Conservation (phyloP, 768 basidiomycete species). For the Artomyces pyxidatus region DNA sequence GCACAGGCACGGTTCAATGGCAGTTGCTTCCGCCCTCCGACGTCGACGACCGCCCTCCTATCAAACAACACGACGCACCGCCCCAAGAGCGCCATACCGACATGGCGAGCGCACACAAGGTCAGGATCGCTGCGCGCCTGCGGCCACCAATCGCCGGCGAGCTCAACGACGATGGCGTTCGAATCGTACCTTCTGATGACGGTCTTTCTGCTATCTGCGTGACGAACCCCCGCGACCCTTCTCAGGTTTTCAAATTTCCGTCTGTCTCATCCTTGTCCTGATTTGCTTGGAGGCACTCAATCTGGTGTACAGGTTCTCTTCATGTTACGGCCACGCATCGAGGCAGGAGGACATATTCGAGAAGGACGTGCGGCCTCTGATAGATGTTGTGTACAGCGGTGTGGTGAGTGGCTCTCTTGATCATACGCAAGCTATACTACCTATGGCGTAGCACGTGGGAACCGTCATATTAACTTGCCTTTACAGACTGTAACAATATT, state of each 20-base stretch:
- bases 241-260: constrained; percentile 75
- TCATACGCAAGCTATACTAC: neutral
- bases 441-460: too few relatives aligned
- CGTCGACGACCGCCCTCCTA: neutral
- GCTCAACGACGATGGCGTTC: constrained; percentile 51
- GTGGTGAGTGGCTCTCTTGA: constrained; percentile 40
- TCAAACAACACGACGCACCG: neutral
- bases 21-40: neutral
- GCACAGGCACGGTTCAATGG: too few relatives aligned
- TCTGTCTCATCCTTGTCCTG: constrained; percentile 25
- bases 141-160: constrained; percentile 58
- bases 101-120: constrained; percentile 32
- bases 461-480: neutral
- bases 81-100: neutral
- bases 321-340: constrained; percentile 64
- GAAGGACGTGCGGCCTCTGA: constrained; percentile 66
- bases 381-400: constrained; percentile 72
- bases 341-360: constrained; percentile 73
- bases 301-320: constrained; percentile 45
- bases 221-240: constrained; percentile 58
- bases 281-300: neutral
- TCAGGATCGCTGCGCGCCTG: constrained; percentile 67
- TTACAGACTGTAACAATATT: constrained; percentile 77
- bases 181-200: constrained; percentile 36
- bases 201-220: constrained; percentile 49